These are phyloP conservation scores for Suhomyces ambrosiae DNA, from an alignment of 1,139 yeast species.

Conservation along the genomic window DNA sequence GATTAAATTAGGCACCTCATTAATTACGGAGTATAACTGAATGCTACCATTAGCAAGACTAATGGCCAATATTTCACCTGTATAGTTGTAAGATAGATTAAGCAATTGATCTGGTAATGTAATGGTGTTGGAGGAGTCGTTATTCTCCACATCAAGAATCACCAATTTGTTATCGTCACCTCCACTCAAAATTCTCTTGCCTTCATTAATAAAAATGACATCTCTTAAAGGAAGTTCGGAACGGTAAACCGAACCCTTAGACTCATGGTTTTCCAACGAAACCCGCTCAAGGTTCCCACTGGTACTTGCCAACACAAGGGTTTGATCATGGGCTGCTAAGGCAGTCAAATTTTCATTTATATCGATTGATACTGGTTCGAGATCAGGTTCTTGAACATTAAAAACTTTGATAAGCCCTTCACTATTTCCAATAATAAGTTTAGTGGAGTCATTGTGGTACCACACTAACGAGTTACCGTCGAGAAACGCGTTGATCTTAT, in stretches of 20 bases:
- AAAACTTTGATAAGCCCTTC: conserved; percentile 56
- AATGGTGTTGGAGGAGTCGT: conserved; percentile 37
- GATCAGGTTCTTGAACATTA: conserved; percentile 44
- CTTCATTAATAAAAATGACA: conserved; percentile 67
- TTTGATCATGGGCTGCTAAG: conserved; percentile 25
- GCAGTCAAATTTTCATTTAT: conserved; percentile 46
- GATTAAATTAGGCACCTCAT: conserved; percentile 39
- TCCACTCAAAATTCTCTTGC: conserved; percentile 66
- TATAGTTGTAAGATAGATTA: conserved; percentile 61
- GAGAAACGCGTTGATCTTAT: conserved; percentile 41
- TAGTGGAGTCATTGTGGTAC: conserved; percentile 33
- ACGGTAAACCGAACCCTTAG: conserved; percentile 35
- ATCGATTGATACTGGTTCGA: conserved; percentile 60
- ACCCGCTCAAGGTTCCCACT: conserved; percentile 39
- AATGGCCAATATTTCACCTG: conserved; percentile 61
- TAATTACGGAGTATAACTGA: conserved; percentile 61
- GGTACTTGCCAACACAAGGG: conserved; percentile 34
- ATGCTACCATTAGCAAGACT: conserved; percentile 70
- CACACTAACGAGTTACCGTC: conserved; percentile 51
- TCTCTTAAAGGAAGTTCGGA: conserved; percentile 69
- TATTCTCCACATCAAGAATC: conserved; percentile 51
- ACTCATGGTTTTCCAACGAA: conserved; percentile 23
- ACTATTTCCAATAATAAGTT: conserved; percentile 53
- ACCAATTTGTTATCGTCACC: conserved; percentile 74
- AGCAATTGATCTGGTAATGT: conserved; percentile 57